Conservation (phyloP, 768 basidiomycete species). For the Nidularia pulvinata region DNA sequence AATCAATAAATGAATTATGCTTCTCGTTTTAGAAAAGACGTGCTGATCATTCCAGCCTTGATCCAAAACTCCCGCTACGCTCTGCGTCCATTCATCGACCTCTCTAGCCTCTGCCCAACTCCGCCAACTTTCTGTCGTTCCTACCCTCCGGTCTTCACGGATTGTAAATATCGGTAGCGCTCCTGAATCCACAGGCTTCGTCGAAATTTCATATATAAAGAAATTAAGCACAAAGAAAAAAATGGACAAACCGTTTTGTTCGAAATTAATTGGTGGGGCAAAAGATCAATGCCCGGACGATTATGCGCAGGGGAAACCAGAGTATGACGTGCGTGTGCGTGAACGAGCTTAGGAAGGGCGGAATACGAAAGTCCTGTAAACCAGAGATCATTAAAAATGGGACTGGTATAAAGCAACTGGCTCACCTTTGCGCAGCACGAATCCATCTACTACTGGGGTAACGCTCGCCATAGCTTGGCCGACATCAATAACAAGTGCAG, state of each 20-base stretch:
- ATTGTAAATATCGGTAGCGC: slow-evolving; percentile 65
- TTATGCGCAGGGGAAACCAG: slow-evolving; percentile 46
- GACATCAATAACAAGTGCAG: slow-evolving; percentile 95
- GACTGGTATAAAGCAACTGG: too few species aligned
- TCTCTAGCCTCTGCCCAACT: slow-evolving; percentile 79
- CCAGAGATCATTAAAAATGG: too few species aligned
- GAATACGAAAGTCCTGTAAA: slow-evolving; percentile 74
- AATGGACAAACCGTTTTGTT: slow-evolving; percentile 57
- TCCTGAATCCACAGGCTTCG: slow-evolving; percentile 72
- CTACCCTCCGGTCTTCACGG: slow-evolving; percentile 70
- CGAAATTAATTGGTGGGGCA: slow-evolving; percentile 89
- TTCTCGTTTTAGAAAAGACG: slow-evolving; percentile 15
- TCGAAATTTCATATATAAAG: slow-evolving; percentile 4
- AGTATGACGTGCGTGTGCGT: slow-evolving; percentile 73
- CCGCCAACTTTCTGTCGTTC: slow-evolving; percentile 83
- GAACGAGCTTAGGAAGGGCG: slow-evolving; percentile 76
- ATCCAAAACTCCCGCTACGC: slow-evolving; percentile 82
- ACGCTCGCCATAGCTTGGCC: slow-evolving; percentile 90
- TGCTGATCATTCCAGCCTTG: slow-evolving; percentile 91
- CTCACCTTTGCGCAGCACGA: slow-evolving; percentile 92
- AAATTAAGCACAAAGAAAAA: neutral
- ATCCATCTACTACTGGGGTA: slow-evolving; percentile 96
- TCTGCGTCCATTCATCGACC: slow-evolving; percentile 94
- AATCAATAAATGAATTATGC: neutral
- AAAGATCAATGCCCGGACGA: slow-evolving; percentile 65